Percentiles rank a stretch among this genome's conserved stretches.
Evolutionary conservation across 768 basidiomycete genomes (phyloP).

Genomic region (Suillus sp.): DNA sequence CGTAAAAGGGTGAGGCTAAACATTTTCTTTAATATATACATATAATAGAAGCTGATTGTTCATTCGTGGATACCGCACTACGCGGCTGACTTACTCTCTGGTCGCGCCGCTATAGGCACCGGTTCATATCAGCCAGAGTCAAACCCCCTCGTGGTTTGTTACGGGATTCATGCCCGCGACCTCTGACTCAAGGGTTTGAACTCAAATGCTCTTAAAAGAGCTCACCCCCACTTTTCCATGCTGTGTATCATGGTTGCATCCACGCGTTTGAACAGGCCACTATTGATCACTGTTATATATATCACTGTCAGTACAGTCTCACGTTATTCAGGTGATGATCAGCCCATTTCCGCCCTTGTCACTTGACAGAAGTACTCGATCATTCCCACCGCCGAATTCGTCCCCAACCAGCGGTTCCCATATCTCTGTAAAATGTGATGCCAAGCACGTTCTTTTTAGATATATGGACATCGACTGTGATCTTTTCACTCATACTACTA

Average conservation of each 20-base stretch:
- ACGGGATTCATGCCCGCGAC: too few species aligned
- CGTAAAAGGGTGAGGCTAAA: background rate
- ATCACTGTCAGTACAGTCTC: too few species aligned
- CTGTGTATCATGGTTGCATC: too few species aligned
- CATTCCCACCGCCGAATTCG: background rate
- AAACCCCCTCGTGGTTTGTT: too few species aligned
- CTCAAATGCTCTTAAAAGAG: too few species aligned
- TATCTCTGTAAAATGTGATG: background rate
- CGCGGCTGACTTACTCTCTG: background rate
- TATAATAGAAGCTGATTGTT: background rate
- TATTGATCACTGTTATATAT: too few species aligned
- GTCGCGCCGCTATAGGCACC: background rate
- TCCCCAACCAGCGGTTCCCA: background rate
- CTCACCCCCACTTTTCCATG: too few species aligned
- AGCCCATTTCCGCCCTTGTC: background rate
- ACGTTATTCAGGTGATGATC: background rate
- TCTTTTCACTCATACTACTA: background rate
- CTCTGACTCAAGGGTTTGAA: too few species aligned
- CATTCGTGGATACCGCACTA: background rate
- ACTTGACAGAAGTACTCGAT: too few species aligned
- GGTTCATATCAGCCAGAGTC: background rate
- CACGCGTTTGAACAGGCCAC: too few species aligned
- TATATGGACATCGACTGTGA: background rate
- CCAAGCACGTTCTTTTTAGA: background rate
- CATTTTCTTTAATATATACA: background rate